Evolutionary conservation across 345 rosid species (phyloP).

Genomic region (Crucihimalaya himalaica): DNA sequence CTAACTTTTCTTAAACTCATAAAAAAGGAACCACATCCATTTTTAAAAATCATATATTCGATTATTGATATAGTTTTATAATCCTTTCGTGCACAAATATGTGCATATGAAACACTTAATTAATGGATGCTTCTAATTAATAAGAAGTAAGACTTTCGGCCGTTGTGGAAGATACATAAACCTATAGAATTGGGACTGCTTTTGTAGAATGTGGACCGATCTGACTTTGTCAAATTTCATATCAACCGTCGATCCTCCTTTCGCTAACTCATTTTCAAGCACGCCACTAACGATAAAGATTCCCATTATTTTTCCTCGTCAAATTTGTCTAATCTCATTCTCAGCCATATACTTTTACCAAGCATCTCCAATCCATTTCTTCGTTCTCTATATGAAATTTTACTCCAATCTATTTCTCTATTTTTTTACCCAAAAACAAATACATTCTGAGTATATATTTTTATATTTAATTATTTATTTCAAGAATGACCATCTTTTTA

Average conservation of each 20-base stretch:
- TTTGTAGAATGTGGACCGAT: constrained; percentile 39
- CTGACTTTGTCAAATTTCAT: constrained; percentile 31
- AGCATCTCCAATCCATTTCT: no score
- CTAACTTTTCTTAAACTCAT: neutral
- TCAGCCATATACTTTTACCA: neutral
- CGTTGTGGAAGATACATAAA: constrained; percentile 17
- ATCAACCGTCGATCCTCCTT: constrained; percentile 19
- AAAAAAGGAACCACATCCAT: neutral
- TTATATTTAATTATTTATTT: no score
- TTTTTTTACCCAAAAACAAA: no score
- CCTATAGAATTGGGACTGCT: constrained; percentile 39
- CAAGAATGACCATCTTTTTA: no score
- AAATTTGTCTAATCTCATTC: constrained; percentile 6
- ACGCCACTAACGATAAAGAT: constrained; percentile 36
- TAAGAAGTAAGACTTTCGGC: constrained; percentile 25
- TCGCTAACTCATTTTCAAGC: constrained; percentile 28
- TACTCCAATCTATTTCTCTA: no score
- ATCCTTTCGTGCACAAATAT: constrained; percentile 1
- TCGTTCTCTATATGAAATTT: no score
- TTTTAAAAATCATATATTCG: neutral
- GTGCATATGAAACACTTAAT: neutral
- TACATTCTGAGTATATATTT: no score
- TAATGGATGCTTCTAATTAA: constrained; percentile 4
- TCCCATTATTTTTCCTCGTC: constrained; percentile 18
- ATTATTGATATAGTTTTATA: neutral